Base-by-base conservation (phyloP, 2,329 filamentous ascomycete species). In the Aspergillus versicolor region DNA sequence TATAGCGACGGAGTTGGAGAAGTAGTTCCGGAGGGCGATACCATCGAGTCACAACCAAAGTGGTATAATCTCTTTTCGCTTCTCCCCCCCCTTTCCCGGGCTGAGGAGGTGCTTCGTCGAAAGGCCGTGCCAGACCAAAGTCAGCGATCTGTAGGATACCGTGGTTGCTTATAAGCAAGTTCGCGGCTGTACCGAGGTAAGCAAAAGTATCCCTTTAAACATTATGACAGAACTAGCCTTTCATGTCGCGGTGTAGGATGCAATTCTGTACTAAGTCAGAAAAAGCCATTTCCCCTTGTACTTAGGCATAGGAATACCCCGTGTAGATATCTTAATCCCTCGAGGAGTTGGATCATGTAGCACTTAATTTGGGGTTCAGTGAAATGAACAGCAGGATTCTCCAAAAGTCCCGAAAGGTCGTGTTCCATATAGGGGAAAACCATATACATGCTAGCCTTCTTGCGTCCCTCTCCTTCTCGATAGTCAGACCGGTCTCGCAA, bases 351-450 rank as follows among this genome's bases (percentile, higher is more conserved):
- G 58, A 94, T 79, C 84, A 99, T 88, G 75, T 99, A 99, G 78
- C 94, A 99, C 75, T 99, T 99, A 75, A 97, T 96, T 73, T 97
- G 92, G 4, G 91, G 84, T 69, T 92, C 88, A 48, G 89, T 90
- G 68, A 99, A 93, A 41, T 85, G 84, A 40, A 99, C 92, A 6
- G 88, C 87, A 9, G 93, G 93, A 67, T 99, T 99, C 73, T 97
- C 94, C 67, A 99, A 86, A 30, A 99, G 85, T 44, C 94, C 94
- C 8, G 93, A 96, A n/a, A 99, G 83, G 76, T 99, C 94, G 76
- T 99, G 94, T 67, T 97, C 92, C 92, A 97, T 97, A 75, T 99
- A 99, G 6, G 93, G 94, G 44, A 88, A 97, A 51, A 96, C 93
- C 94, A 99, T 99, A 77, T 97, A 97, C 81, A 99, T 92, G 65